Conservation (phyloP, 257 asterid genomes). For the Capsicum pubescens region DNA sequence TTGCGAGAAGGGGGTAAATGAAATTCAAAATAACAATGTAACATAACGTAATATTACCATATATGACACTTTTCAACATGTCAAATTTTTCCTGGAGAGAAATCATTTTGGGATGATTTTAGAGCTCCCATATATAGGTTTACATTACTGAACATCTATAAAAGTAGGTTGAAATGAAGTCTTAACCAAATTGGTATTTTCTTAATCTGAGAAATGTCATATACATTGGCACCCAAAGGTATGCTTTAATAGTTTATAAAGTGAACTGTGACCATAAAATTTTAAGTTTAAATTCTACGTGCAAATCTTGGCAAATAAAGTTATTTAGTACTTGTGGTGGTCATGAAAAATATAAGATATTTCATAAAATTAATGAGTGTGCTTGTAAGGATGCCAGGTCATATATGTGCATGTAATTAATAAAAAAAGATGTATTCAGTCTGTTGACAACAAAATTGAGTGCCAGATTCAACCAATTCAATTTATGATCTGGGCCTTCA, state of each 20-base stretch:
- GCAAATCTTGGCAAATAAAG: too few species aligned
- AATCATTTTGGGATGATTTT: background rate
- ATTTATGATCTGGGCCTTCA: too few species aligned
- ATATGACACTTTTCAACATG: background rate
- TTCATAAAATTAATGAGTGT: too few species aligned
- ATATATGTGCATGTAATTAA: too few species aligned
- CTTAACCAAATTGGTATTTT: background rate
- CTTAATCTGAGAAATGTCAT: background rate
- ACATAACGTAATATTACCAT: background rate
- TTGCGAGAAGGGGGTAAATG: background rate
- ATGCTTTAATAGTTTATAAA: background rate
- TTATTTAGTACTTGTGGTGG: too few species aligned
- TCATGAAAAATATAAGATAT: too few species aligned
- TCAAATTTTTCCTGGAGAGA: background rate
- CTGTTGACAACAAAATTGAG: too few species aligned
- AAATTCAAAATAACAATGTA: background rate
- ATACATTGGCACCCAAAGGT: background rate
- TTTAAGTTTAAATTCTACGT: too few species aligned
- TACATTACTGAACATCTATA: background rate
- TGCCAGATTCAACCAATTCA: too few species aligned
- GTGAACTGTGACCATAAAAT: background rate
- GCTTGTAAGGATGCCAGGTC: too few species aligned
- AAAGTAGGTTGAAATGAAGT: background rate
- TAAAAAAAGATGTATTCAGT: too few species aligned
- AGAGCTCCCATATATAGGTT: background rate